Percentiles rank a stretch among this genome's conserved stretches.
These are phyloP conservation scores for Zanthoxylum bungeanum DNA, from an alignment of 345 rosid genomes.

Conservation along the genomic window DNA sequence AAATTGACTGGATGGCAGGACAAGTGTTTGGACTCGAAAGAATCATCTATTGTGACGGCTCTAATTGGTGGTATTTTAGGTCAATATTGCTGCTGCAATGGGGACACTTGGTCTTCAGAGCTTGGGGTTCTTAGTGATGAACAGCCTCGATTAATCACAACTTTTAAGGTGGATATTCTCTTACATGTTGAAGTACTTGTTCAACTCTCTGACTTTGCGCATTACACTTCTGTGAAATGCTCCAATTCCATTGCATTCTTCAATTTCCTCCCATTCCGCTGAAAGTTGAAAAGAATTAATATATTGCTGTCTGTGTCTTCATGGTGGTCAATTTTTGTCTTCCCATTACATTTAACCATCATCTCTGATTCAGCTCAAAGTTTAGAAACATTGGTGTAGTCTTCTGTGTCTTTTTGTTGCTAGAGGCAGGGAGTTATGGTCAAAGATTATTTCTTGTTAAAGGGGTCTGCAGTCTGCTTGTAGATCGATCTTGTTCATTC, in stretches of 20 bases:
- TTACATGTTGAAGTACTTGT: not conserved
- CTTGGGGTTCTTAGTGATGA: constrained; percentile 88
- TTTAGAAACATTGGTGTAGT: too few relatives aligned
- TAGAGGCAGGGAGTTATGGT: not conserved
- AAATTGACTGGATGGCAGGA: constrained; percentile 63
- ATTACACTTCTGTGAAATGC: not conserved
- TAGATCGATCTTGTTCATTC: too few relatives aligned
- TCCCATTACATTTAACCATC: not conserved
- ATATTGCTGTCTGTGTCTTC: not conserved
- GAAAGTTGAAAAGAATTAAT: not conserved
- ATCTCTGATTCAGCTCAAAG: too few relatives aligned
- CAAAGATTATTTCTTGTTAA: not conserved
- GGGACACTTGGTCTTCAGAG: constrained; percentile 99
- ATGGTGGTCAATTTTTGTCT: too few relatives aligned
- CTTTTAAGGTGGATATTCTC: constrained; percentile 62
- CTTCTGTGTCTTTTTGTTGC: too few relatives aligned
- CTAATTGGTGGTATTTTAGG: constrained; percentile 89
- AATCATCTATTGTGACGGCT: constrained; percentile 47
- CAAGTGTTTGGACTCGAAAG: constrained; percentile 64
- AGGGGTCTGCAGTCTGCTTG: not conserved
- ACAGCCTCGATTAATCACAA: constrained; percentile 88
- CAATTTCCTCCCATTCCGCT: not conserved
- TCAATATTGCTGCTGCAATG: constrained; percentile 85
- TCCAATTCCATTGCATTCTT: not conserved
- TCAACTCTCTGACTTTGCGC: not conserved